phyloP scores from a whole-genome alignment of 108 stramenopile species.

The Epithemia pelagica region DNA sequence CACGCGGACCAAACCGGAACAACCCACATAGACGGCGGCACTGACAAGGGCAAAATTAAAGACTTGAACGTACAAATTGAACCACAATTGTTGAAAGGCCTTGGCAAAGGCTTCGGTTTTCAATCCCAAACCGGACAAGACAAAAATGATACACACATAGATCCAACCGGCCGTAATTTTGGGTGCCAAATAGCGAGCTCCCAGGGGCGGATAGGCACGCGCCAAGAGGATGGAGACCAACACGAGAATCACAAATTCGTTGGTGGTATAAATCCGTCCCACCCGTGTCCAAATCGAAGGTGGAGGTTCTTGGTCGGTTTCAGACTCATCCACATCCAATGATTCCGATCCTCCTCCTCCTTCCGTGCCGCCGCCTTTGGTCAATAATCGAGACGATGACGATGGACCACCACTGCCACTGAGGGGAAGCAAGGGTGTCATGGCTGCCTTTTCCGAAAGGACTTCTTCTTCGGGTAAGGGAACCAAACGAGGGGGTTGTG shows the following conservation, averaged over 20 bases:
- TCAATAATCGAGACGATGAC: no score
- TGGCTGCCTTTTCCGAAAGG: neutral
- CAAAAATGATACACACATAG: conserved; percentile 72
- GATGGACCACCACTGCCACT: neutral
- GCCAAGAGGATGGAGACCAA: conserved; percentile 59
- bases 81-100: conserved; percentile 51
- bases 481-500: neutral
- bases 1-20: conserved; percentile 33
- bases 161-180: conserved; percentile 78
- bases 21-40: conserved; percentile 47
- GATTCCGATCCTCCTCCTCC: neutral
- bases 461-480: neutral
- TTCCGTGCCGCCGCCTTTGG: neutral
- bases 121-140: conserved; percentile 66
- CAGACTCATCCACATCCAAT: neutral
- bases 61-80: conserved; percentile 69
- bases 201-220: conserved; percentile 75
- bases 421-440: neutral
- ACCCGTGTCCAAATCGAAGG: neutral
- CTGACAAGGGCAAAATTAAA: conserved; percentile 75
- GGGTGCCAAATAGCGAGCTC: conserved; percentile 62
- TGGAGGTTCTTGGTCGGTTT: neutral
- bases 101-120: conserved; percentile 79
- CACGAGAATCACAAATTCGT: conserved; percentile 58
- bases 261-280: conserved; percentile 14